phyloP scores from a whole-genome alignment of 2,329 filamentous ascomycete species.

The Epichloe uncinata region DNA sequence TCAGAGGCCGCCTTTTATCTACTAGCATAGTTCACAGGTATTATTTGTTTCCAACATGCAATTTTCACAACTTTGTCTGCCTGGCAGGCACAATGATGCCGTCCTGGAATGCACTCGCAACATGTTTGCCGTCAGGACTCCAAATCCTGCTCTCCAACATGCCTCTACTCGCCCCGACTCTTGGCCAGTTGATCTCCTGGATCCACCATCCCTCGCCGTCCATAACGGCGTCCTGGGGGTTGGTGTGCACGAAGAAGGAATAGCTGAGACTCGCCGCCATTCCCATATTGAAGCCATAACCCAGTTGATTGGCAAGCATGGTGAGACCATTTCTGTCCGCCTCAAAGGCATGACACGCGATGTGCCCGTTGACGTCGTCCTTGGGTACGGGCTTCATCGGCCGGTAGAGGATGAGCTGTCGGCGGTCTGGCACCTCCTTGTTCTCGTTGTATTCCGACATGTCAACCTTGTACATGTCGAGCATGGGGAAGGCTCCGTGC shows the following conservation, averaged over 20 bases:
- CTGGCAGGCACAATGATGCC: slow-evolving; percentile 25
- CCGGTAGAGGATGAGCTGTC: slow-evolving; percentile 37
- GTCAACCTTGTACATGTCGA: slow-evolving; percentile 43
- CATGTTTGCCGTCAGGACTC: slow-evolving; percentile 38
- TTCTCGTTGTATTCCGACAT: slow-evolving; percentile 31
- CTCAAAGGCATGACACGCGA: slow-evolving; percentile 35
- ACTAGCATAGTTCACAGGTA: not conserved
- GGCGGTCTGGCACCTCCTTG: slow-evolving; percentile 28
- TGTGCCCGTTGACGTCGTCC: slow-evolving; percentile 30
- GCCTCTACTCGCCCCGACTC: slow-evolving; percentile 31
- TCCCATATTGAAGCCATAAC: slow-evolving; percentile 28
- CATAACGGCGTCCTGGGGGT: slow-evolving; percentile 35
- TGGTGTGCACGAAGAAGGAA: slow-evolving; percentile 38
- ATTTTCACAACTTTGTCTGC: slow-evolving; percentile 14
- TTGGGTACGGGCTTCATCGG: slow-evolving; percentile 28
- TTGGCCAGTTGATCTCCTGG: slow-evolving; percentile 36
- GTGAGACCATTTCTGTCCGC: slow-evolving; percentile 41
- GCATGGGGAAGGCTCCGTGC: slow-evolving; percentile 32
- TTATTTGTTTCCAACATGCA: no score
- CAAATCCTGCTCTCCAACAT: slow-evolving; percentile 38
- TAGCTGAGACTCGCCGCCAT: slow-evolving; percentile 35
- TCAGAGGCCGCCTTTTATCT: not conserved
- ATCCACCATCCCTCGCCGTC: slow-evolving; percentile 37
- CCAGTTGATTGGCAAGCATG: slow-evolving; percentile 36
- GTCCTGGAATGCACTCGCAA: slow-evolving; percentile 43